These are phyloP conservation scores for Fusarium transvaalense DNA, from an alignment of 2,329 filamentous ascomycete species.

Conservation along the genomic window DNA sequence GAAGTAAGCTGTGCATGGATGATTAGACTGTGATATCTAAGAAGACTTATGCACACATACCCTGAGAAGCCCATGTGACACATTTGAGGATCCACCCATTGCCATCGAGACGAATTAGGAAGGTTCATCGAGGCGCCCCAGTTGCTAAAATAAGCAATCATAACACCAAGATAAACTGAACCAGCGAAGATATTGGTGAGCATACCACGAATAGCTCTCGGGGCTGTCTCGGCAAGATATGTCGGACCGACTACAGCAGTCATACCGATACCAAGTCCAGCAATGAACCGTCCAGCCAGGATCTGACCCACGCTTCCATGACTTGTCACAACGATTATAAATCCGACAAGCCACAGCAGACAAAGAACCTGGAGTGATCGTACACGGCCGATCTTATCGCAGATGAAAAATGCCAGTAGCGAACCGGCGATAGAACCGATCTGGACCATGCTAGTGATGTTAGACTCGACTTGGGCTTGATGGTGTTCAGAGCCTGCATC, in stretches of 20 bases:
- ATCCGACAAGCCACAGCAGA: conserved; percentile 11
- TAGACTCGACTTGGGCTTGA: conserved; percentile 71
- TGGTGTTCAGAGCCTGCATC: conserved; percentile 60
- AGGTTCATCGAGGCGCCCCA: conserved; percentile 63
- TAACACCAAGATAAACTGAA: conserved; percentile 41
- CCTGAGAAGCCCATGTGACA: conserved; percentile 24
- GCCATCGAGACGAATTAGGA: conserved; percentile 46
- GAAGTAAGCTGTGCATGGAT: not conserved
- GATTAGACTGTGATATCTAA: accelerated
- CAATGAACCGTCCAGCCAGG: conserved; percentile 18
- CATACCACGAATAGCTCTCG: conserved; percentile 72
- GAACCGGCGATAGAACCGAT: conserved; percentile 74
- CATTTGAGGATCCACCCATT: conserved; percentile 24
- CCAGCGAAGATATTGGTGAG: conserved; percentile 64
- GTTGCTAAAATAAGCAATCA: conserved; percentile 73
- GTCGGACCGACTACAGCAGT: conserved; percentile 50
- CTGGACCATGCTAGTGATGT: conserved; percentile 79
- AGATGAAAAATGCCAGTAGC: conserved; percentile 61
- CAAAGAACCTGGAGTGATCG: conserved; percentile 19
- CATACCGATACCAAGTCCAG: conserved; percentile 24
- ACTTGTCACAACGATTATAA: conserved; percentile 15
- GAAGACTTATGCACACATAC: not conserved
- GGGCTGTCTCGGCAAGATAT: conserved; percentile 75
- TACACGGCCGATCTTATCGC: conserved; percentile 26
- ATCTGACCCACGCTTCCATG: conserved; percentile 23